Base-by-base conservation (phyloP, 345 rosid genomes). In the Eucalyptus brandiana region DNA sequence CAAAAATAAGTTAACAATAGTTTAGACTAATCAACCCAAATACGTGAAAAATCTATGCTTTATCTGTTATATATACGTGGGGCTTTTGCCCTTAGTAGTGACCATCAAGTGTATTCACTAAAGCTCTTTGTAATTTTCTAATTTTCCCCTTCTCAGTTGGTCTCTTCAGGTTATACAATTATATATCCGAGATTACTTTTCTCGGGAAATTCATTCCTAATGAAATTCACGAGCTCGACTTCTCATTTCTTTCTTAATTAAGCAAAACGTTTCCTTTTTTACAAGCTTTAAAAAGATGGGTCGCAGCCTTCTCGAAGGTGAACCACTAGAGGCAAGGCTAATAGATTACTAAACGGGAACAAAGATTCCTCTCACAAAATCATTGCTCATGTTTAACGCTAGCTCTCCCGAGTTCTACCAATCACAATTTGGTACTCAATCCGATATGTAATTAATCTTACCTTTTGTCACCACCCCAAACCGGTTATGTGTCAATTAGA, bases 221-320 rank as follows among this genome's bases (percentile, higher is more conserved):
- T 62, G 72, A 62, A 30, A 30, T 0, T 62, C 17, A 14, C 72
- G 32, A 30, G 30, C 0, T 53, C 26, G 11, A 53, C 58, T 53
- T 62, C 72, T 62, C 72, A 13, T 62, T 62, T 62, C 34, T 62
- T 62, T 62, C 72, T 30, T 30, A 1, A 62, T 62, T n/a, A 62
- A 62, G 16, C 9, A 62, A 30, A 62, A 62, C 2, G 9, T 62
- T 62, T 62, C 72, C 72, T 62, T 62, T 62, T 34, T 62, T 62
- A 30, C 72, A 62, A 62, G 37, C 34, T 62, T n/a, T 62, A 30
- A 62, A 30, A n/a, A 53, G 11, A 53, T 53, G 24, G 8, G 5
- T 2, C 0, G 26, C 2, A 0, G 1, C 11, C 0, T 19, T 53
- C 58, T 53, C 4, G 0, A 8, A 53, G 26, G 26, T 53, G 11